Evolutionary conservation across 169 alveolate species (phyloP).

Genomic region (Amoebophrya sp.): DNA sequence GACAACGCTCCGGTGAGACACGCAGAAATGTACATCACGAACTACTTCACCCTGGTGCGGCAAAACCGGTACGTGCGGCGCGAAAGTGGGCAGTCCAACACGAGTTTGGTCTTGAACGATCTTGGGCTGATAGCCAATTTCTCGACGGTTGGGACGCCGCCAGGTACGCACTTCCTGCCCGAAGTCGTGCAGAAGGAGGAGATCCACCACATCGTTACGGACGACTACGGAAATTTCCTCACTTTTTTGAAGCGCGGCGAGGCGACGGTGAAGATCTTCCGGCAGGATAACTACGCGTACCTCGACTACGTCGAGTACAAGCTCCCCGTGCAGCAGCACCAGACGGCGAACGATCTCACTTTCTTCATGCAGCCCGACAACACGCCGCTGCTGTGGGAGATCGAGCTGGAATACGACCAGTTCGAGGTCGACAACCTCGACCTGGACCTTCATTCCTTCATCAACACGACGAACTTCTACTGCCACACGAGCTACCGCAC

Average conservation of each 20-base stretch:
- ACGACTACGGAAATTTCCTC: neutral
- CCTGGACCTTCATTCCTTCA: neutral
- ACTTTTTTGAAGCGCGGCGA: neutral
- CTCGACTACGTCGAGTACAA: neutral
- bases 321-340: neutral
- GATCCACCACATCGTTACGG: neutral
- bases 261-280: neutral
- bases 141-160: neutral
- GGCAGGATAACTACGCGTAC: neutral
- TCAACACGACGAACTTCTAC: neutral
- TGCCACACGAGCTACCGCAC: neutral
- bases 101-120: neutral
- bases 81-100: neutral
- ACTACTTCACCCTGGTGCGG: neutral
- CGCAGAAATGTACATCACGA: neutral
- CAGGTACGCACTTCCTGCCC: neutral
- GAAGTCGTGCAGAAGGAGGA: neutral
- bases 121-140: neutral
- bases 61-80: neutral
- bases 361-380: neutral
- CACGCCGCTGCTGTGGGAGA: neutral
- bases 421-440: neutral
- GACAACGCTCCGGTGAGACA: neutral
- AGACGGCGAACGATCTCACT: neutral
- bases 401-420: neutral